These are phyloP conservation scores for Wickerhamomyces bisporus DNA, from an alignment of 805 yeast genomes.

Conservation along the genomic window DNA sequence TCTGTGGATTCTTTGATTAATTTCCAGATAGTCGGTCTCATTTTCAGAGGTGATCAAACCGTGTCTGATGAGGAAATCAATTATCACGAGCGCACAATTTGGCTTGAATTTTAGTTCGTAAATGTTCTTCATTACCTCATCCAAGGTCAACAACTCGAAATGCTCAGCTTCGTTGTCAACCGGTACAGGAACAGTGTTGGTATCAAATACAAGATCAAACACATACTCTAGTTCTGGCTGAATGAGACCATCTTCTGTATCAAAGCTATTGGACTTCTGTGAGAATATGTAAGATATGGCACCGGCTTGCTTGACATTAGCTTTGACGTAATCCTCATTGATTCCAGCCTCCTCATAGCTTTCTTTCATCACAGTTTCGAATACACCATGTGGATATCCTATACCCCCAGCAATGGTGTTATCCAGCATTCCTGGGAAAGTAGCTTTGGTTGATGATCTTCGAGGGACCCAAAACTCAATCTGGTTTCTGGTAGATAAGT, in stretches of 20 bases:
- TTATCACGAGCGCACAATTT: constrained; percentile 72
- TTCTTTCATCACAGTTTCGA: constrained; percentile 81
- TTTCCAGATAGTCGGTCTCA: constrained; percentile 62
- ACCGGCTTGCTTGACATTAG: constrained; percentile 49
- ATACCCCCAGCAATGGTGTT: constrained; percentile 95
- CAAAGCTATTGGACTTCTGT: constrained; percentile 28
- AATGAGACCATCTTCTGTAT: constrained; percentile 47
- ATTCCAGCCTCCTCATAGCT: constrained; percentile 89
- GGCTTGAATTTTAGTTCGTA: constrained; percentile 72
- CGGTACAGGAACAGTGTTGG: constrained; percentile 45
- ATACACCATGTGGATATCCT: constrained; percentile 70
- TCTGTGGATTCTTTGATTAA: constrained; percentile 61
- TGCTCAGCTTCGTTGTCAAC: constrained; percentile 74
- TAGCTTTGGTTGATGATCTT: constrained; percentile 70
- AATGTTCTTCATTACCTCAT: constrained; percentile 49
- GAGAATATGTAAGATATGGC: constrained; percentile 61
- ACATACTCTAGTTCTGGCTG: constrained; percentile 88
- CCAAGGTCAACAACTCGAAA: constrained; percentile 58
- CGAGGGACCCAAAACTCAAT: constrained; percentile 79
- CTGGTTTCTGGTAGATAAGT: constrained; percentile 31
- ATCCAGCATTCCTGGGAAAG: constrained; percentile 88
- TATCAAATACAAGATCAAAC: constrained; percentile 60
- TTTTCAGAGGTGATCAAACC: constrained; percentile 62
- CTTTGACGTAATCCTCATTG: constrained; percentile 41
- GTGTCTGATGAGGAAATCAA: constrained; percentile 86